Evolutionary conservation across 1,139 yeast genomes (phyloP).

Genomic region (Yamadazyma siamensis): DNA sequence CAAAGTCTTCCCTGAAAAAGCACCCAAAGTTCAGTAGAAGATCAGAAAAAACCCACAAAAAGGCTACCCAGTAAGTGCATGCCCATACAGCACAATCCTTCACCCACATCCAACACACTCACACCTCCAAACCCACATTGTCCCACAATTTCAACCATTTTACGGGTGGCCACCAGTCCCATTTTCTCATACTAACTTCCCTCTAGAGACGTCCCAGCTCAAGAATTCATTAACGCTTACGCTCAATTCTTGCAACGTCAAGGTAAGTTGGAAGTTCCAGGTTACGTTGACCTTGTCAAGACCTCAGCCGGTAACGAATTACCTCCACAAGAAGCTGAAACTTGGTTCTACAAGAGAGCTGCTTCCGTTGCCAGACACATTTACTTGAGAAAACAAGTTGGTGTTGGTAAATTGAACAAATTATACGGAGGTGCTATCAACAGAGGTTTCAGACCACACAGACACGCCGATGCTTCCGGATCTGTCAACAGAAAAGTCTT

Average conservation of each 20-base stretch:
- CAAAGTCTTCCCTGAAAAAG: too few species aligned
- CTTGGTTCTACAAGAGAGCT: slow-evolving; percentile 99
- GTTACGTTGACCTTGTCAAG: slow-evolving; percentile 99
- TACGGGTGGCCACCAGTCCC: neutral
- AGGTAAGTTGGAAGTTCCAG: slow-evolving; percentile 99
- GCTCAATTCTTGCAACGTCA: slow-evolving; percentile 99
- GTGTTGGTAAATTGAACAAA: slow-evolving; percentile 99
- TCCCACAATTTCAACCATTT: slow-evolving; percentile 1
- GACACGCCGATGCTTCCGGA: slow-evolving; percentile 99
- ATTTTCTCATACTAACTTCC: slow-evolving; percentile 27
- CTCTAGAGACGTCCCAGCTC: slow-evolving; percentile 99
- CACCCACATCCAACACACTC: too few species aligned
- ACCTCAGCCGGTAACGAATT: slow-evolving; percentile 98
- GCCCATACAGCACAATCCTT: too few species aligned
- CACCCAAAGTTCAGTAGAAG: too few species aligned
- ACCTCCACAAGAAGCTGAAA: slow-evolving; percentile 99
- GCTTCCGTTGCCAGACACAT: slow-evolving; percentile 99
- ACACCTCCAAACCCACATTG: too few species aligned
- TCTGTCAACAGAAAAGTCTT: slow-evolving; percentile 98
- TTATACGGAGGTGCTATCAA: slow-evolving; percentile 98
- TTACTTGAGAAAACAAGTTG: slow-evolving; percentile 99
- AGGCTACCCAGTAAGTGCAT: slow-evolving; percentile 9
- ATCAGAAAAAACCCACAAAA: too few species aligned
- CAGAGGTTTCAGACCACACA: slow-evolving; percentile 99
- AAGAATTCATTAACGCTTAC: slow-evolving; percentile 98